Evolutionary conservation across 345 rosid genomes (phyloP), one percentile per base, ranked within the genome.

Genomic region (Isatis tinctoria): DNA sequence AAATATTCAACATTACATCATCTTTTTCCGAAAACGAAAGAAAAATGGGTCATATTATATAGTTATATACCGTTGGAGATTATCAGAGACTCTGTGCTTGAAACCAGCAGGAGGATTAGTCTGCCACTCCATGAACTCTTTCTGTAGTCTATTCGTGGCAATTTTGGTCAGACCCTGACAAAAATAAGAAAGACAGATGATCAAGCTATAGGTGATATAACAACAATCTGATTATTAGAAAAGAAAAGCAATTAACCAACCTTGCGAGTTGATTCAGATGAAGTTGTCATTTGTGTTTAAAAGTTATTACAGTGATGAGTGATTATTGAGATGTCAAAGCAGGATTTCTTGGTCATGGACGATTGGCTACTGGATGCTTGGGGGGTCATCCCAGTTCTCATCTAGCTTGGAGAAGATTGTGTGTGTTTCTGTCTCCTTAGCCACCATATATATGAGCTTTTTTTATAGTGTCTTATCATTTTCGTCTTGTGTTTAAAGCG

Each of bases 121-220:
- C 81, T 92, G 97, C 99, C 99, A 95, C 79, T 95, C 99, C 56
- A 86, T 84, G 37, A 95, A 86, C 89, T 95, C 99, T 66, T 95
- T 95, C 71, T 95, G 99, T 60, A 95, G 88, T 54, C 99, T 86
- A 72, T 92, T 92, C 75, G 88, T 80, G 3, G 99, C 99, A 65
- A 95, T 95, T 91, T 92, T 95, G 80, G 98, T 95, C 73, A 95
- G 89, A 49, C 84, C 84, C 99, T 94, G 52, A n/a, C 47, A 5
- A 14, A 44, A 4, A 3, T 16, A 43, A 5, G 24, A 45, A 7
- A 10, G 6, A 10, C 18, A 9, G 4, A 54, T 48, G 61, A 47
- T 70, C 54, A 64, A 70, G 35, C 52, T 45, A 45, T 11, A 51
- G 57, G 12, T 26, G 8, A 33, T 53, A 12, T 22, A 69, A 37